Evolutionary conservation across 768 basidiomycete species (phyloP).

Genomic region (Lactarius quietus): DNA sequence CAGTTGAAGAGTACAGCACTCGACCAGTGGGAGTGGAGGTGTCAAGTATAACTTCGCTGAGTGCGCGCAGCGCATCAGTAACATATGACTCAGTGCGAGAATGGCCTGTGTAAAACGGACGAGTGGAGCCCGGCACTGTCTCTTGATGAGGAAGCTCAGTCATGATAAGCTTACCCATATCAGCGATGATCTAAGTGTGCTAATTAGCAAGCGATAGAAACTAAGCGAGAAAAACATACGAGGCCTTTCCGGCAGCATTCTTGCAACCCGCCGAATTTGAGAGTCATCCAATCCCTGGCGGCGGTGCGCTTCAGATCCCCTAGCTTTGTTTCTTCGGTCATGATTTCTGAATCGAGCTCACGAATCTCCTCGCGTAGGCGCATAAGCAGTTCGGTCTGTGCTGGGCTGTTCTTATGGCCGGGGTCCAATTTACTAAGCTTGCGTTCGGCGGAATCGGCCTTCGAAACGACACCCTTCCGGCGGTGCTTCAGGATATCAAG

Average conservation of each 20-base stretch:
- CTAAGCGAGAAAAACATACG: slow-evolving; percentile 32
- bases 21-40: slow-evolving; percentile 34
- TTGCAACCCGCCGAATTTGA: slow-evolving; percentile 84
- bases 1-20: slow-evolving; percentile 9
- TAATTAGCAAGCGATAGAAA: slow-evolving; percentile 2
- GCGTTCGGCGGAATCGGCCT: slow-evolving; percentile 81
- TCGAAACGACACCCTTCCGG: slow-evolving; percentile 58
- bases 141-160: slow-evolving; percentile 70
- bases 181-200: slow-evolving; percentile 45
- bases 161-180: slow-evolving; percentile 51
- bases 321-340: slow-evolving; percentile 74
- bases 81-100: slow-evolving; percentile 57
- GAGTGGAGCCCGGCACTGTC: slow-evolving; percentile 75
- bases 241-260: slow-evolving; percentile 83
- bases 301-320: slow-evolving; percentile 80
- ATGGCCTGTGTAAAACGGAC: slow-evolving; percentile 69
- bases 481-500: slow-evolving; percentile 74
- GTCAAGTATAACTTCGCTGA: slow-evolving; percentile 51
- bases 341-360: slow-evolving; percentile 74
- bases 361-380: slow-evolving; percentile 73
- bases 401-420: slow-evolving; percentile 77
- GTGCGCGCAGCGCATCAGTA: slow-evolving; percentile 55
- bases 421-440: slow-evolving; percentile 88
- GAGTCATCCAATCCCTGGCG: slow-evolving; percentile 65
- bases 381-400: slow-evolving; percentile 71